Evolutionary conservation across 768 basidiomycete genomes (phyloP).

Genomic region (Tylopilus sp.): DNA sequence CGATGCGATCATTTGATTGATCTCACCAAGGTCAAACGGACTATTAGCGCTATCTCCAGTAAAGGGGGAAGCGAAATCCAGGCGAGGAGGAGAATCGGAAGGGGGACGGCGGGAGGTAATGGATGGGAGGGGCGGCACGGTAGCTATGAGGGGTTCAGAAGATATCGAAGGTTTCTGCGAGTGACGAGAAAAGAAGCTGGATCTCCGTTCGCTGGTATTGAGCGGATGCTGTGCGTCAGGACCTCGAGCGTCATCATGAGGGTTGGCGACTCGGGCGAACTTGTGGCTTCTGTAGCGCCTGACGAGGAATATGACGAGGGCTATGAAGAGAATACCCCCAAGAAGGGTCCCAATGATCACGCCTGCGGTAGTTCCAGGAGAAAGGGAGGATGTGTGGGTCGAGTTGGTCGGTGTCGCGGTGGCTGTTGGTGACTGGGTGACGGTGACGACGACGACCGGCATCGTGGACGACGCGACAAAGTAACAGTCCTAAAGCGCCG

Average conservation of each 20-base stretch:
- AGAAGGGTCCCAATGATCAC: slow-evolving; percentile 22
- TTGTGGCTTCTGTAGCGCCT: slow-evolving; percentile 5
- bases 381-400: not conserved
- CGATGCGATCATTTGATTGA: not conserved
- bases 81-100: not conserved
- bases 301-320: slow-evolving; percentile 11
- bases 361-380: slow-evolving; percentile 12
- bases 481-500: not conserved
- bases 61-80: slow-evolving; percentile 1
- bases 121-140: slow-evolving; percentile 7
- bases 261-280: slow-evolving; percentile 18
- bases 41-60: not conserved
- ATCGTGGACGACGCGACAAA: slow-evolving; percentile 4
- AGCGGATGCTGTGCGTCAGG: not conserved
- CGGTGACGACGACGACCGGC: slow-evolving; percentile 8
- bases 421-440: not conserved
- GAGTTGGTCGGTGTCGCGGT: not conserved
- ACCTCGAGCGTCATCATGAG: not conserved
- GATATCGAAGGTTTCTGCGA: slow-evolving; percentile 17
- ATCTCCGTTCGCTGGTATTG: not conserved
- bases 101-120: slow-evolving; percentile 2
- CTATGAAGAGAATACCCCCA: slow-evolving; percentile 12
- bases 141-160: slow-evolving; percentile 21
- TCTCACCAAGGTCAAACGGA: slow-evolving; percentile 2
- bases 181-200: slow-evolving; percentile 1